Percentiles rank a stretch among this genome's conserved stretches.
phyloP scores from a whole-genome alignment of 192 early-diverging fungal genomes.

The Linnemannia elongata region DNA sequence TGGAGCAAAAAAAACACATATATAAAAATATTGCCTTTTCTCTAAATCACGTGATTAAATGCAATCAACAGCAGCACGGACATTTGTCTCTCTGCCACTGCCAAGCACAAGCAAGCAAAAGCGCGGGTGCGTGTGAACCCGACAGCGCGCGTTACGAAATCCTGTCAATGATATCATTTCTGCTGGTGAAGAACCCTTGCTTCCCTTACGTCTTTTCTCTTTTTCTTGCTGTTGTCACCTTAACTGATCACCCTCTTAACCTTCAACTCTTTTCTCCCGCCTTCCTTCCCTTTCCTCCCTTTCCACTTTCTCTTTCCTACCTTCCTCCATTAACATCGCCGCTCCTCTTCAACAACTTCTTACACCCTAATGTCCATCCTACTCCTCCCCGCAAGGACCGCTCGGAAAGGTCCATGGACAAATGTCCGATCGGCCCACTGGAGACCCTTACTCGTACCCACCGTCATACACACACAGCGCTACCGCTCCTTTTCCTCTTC shows the following conservation, averaged over 20 bases:
- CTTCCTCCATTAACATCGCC: neutral
- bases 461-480: neutral
- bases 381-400: neutral
- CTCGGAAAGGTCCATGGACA: constrained; percentile 1
- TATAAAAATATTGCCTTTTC: too few species aligned
- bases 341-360: neutral
- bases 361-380: neutral
- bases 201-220: neutral
- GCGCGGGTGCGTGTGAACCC: too few species aligned
- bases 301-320: neutral
- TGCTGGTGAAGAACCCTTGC: too few species aligned
- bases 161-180: too few species aligned
- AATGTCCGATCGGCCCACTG: constrained; percentile 11
- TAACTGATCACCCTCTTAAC: neutral
- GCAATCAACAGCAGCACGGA: too few species aligned
- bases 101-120: too few species aligned
- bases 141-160: too few species aligned
- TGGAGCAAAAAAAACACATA: too few species aligned
- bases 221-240: neutral
- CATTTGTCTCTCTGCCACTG: too few species aligned
- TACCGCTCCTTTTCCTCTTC: neutral
- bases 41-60: too few species aligned
- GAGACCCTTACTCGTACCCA: neutral
- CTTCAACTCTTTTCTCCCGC: neutral
- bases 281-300: neutral